Percentiles rank a stretch among this genome's conserved stretches.
Conservation (phyloP, 2,329 filamentous ascomycete genomes). For the Colletotrichum spinosum region DNA sequence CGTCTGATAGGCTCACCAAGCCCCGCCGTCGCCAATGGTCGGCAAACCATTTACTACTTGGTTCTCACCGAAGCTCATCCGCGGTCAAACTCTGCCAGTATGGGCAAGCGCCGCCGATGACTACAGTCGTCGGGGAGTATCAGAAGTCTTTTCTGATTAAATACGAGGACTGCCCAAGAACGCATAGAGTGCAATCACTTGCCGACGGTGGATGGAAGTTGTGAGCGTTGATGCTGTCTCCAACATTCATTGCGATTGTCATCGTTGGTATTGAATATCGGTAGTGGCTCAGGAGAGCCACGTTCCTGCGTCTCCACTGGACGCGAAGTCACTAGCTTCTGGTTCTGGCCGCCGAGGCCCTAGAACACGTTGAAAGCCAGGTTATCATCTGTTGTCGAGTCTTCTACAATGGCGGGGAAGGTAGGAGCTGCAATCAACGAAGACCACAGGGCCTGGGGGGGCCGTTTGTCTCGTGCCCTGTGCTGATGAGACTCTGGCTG, state of each 20-base stretch:
- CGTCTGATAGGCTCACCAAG: neutral
- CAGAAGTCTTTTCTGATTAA: neutral
- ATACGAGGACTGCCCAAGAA: neutral
- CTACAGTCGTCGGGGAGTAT: slow-evolving; percentile 4
- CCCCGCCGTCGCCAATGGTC: slow-evolving; percentile 18
- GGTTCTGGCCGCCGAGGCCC: neutral
- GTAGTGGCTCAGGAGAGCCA: too few relatives aligned
- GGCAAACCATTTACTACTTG: neutral
- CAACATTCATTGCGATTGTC: too few relatives aligned
- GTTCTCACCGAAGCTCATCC: neutral
- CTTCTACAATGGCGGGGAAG: slow-evolving; percentile 9
- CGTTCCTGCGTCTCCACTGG: slow-evolving; percentile 22
- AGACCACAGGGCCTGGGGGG: slow-evolving; percentile 7
- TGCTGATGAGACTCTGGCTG: slow-evolving; percentile 26
- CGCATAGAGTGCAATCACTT: slow-evolving; percentile 3
- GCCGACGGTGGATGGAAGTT: neutral
- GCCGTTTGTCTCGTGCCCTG: slow-evolving; percentile 17
- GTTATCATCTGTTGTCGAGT: slow-evolving; percentile 3
- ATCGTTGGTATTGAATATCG: too few relatives aligned
- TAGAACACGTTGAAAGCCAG: slow-evolving; percentile 9
- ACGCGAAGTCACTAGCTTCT: slow-evolving; percentile 17
- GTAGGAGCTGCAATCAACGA: slow-evolving; percentile 1
- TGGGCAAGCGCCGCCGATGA: neutral
- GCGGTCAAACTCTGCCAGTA: slow-evolving; percentile 2
- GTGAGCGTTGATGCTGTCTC: too few relatives aligned